A percentile compares a stretch with the other conserved stretches of the same genome.
These are phyloP conservation scores for Aspergillus sergii DNA, from an alignment of 2,329 filamentous ascomycete species.

Conservation along the genomic window DNA sequence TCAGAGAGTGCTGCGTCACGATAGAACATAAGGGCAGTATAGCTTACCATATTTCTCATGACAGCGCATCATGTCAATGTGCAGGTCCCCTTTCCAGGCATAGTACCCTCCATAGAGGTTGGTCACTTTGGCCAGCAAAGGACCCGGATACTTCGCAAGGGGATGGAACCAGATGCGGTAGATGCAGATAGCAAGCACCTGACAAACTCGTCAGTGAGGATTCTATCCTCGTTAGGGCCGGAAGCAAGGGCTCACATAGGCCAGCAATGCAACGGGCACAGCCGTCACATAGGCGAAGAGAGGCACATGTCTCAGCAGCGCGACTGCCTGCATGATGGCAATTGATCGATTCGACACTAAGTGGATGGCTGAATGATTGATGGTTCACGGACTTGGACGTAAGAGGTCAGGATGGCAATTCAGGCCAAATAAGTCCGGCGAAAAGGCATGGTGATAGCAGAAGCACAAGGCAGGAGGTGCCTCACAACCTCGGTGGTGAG, in stretches of 20 bases:
- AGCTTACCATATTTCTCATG: constrained; percentile 35
- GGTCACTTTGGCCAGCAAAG: constrained; percentile 65
- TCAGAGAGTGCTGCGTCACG: neutral
- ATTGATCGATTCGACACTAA: neutral
- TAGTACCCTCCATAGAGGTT: constrained; percentile 41
- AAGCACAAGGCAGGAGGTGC: neutral
- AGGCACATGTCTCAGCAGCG: neutral
- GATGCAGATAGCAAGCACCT: neutral
- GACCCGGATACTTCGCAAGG: constrained; percentile 66
- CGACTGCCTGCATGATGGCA: neutral
- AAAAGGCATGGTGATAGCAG: neutral
- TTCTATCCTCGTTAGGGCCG: neutral
- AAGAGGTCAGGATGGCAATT: neutral
- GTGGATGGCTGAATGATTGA: neutral
- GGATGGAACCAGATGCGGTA: constrained; percentile 50
- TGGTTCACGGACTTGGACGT: neutral
- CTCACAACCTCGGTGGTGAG: neutral
- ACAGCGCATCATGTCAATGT: constrained; percentile 29
- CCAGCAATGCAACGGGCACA: neutral
- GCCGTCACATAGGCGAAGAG: neutral
- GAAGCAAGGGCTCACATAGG: neutral
- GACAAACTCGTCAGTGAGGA: neutral
- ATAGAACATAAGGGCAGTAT: neutral
- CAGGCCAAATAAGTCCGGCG: neutral
- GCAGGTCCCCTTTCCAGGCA: constrained; percentile 28